Conservation (phyloP, 2,329 filamentous ascomycete species). For the Phyllosticta citrichinensis region DNA sequence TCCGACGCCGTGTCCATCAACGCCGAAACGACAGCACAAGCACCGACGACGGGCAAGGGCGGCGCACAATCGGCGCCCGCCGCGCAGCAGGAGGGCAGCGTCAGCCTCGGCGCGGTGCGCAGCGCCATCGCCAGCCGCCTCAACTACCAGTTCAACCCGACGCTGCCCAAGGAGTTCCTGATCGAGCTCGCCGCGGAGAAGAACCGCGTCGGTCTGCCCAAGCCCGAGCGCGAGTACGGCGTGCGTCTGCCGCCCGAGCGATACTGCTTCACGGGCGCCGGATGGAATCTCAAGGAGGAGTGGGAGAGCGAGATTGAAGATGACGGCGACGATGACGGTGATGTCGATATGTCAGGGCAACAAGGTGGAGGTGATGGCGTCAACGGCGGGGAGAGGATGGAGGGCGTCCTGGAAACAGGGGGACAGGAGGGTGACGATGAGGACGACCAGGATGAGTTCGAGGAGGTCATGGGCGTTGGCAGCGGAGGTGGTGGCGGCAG, state of each 20-base stretch:
- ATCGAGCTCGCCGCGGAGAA: constrained; percentile 61
- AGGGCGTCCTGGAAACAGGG: constrained; percentile 20
- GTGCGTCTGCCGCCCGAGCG: constrained; percentile 52
- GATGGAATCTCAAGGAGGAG: constrained; percentile 48
- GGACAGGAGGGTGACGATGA: constrained; percentile 24
- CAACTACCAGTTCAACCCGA: constrained; percentile 58
- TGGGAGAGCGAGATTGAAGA: constrained; percentile 47
- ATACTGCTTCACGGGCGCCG: constrained; percentile 48
- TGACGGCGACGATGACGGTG: constrained; percentile 22
- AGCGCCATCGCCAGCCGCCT: constrained; percentile 62
- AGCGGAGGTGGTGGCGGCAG: constrained; percentile 14
- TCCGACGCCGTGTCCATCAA: constrained; percentile 51
- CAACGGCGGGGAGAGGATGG: constrained; percentile 14
- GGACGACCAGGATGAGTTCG: constrained; percentile 37
- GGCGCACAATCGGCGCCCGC: constrained; percentile 11
- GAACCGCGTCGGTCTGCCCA: constrained; percentile 54
- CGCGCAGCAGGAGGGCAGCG: constrained; percentile 35
- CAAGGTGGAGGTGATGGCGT: constrained; percentile 27
- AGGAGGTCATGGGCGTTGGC: constrained; percentile 26
- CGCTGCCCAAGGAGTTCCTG: constrained; percentile 63
- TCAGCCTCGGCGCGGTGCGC: constrained; percentile 57
- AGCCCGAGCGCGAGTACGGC: constrained; percentile 47
- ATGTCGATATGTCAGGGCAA: not conserved
- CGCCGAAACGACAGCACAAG: constrained; percentile 7
- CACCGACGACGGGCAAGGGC: constrained; percentile 17